phyloP scores from a whole-genome alignment of 2,329 filamentous ascomycete genomes.

The Cladophialophora carrionii region DNA sequence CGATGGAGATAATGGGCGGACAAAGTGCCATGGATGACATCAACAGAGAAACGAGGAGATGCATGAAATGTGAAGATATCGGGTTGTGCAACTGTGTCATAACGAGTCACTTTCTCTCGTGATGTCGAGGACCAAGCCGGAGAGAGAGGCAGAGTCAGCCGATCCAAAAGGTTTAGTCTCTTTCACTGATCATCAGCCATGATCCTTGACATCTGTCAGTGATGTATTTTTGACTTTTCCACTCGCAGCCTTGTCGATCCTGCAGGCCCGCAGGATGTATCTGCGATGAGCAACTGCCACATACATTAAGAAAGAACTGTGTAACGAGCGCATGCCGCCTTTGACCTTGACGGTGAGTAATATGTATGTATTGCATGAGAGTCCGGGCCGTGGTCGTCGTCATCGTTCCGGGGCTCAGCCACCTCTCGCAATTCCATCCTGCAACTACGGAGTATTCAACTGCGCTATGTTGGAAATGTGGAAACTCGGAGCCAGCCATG shows the following conservation, averaged over 20 bases:
- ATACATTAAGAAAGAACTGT: not conserved
- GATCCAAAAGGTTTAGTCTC: not conserved
- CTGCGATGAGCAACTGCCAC: not conserved
- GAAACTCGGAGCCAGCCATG: not conserved
- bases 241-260: not conserved
- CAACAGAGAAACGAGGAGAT: constrained; percentile 12
- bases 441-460: not conserved
- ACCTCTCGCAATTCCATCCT: not conserved
- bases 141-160: not conserved
- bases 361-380: too few species aligned
- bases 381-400: not conserved
- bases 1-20: constrained; percentile 6
- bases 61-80: constrained; percentile 7
- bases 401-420: not conserved
- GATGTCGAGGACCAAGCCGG: not conserved
- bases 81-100: not conserved
- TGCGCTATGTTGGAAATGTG: constrained; percentile 1
- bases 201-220: not conserved
- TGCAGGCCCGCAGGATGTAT: not conserved
- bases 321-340: not conserved
- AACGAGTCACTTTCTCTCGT: not conserved
- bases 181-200: not conserved
- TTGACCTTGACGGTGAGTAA: not conserved
- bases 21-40: not conserved
- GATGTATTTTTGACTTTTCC: not conserved